These are phyloP conservation scores for Boletus holoroseus DNA, from an alignment of 1,284 basidiomycete species.

Conservation along the genomic window DNA sequence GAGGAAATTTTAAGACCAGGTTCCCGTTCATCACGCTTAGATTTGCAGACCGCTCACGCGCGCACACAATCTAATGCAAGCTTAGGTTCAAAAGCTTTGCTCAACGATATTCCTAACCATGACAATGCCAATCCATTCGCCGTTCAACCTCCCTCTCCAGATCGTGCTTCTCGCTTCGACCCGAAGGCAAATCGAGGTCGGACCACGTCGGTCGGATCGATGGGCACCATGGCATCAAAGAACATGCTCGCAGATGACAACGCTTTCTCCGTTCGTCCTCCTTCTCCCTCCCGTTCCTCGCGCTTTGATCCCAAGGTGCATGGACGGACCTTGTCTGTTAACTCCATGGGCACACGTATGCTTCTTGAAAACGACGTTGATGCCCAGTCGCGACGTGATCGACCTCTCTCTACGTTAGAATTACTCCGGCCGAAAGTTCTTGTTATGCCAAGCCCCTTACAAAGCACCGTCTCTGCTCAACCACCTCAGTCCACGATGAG, in stretches of 20 bases:
- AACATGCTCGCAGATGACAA: conserved; percentile 45
- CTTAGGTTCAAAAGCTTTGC: conserved; percentile 41
- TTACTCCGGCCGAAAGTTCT: conserved; percentile 75
- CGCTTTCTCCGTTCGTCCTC: conserved; percentile 55
- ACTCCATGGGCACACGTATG: conserved; percentile 58
- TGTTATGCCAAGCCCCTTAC: conserved; percentile 80
- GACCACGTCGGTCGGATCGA: conserved; percentile 37
- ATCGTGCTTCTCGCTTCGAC: conserved; percentile 38
- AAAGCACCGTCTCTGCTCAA: conserved; percentile 39
- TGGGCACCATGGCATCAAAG: conserved; percentile 34
- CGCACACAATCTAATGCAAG: conserved; percentile 47
- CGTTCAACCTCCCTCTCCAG: conserved; percentile 33
- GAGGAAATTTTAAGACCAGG: conserved; percentile 32
- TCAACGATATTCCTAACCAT: conserved; percentile 32
- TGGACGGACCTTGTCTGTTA: conserved; percentile 59
- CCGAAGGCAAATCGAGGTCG: conserved; percentile 36
- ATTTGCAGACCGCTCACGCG: conserved; percentile 32
- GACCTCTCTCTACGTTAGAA: conserved; percentile 65
- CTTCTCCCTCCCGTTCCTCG: conserved; percentile 54
- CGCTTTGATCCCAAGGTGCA: conserved; percentile 70
- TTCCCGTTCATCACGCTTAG: conserved; percentile 33
- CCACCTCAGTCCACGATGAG: conserved; percentile 31
- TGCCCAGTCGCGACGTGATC: conserved; percentile 43
- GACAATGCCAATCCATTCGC: conserved; percentile 24
- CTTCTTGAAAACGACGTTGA: conserved; percentile 53